Conservation (phyloP, 2,329 filamentous ascomycete species). For the Grosmannia serpens region DNA sequence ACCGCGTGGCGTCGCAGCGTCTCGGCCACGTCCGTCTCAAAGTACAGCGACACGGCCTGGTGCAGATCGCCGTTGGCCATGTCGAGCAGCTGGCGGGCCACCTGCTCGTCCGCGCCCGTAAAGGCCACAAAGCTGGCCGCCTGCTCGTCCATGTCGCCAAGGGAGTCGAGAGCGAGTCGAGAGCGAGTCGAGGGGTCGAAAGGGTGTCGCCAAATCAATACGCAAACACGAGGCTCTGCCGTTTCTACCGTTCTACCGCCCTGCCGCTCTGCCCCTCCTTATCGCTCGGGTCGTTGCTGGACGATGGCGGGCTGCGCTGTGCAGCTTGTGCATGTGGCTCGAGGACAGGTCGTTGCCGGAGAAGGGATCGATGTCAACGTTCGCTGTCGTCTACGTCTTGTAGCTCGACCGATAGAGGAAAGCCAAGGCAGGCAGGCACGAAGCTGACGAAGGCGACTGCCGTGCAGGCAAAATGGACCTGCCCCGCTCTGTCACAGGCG, state of each 20-base stretch:
- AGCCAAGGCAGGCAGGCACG: constrained; percentile 10
- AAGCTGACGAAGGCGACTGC: constrained; percentile 4
- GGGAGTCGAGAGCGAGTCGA: neutral
- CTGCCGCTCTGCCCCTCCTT: neutral
- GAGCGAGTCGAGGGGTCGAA: neutral
- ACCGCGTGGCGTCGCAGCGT: constrained; percentile 26
- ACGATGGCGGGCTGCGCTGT: too few relatives aligned
- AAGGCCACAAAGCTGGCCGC: constrained; percentile 71
- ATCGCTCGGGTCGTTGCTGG: neutral
- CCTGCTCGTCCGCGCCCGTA: constrained; percentile 60
- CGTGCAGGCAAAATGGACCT: neutral
- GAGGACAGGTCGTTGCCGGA: too few relatives aligned
- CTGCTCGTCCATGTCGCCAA: constrained; percentile 48
- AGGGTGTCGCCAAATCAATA: neutral
- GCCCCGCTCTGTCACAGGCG: neutral
- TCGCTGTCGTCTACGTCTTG: too few relatives aligned
- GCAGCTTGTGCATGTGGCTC: too few relatives aligned
- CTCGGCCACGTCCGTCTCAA: constrained; percentile 64
- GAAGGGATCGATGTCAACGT: too few relatives aligned
- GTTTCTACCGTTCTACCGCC: too few relatives aligned
- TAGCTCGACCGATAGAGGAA: too few relatives aligned
- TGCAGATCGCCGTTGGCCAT: constrained; percentile 76
- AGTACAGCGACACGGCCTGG: constrained; percentile 82
- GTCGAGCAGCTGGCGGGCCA: constrained; percentile 72
- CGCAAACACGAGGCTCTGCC: too few relatives aligned